Base-by-base conservation (phyloP, 176 grass and related monocot species). In the Alopecurus myosuroides region DNA sequence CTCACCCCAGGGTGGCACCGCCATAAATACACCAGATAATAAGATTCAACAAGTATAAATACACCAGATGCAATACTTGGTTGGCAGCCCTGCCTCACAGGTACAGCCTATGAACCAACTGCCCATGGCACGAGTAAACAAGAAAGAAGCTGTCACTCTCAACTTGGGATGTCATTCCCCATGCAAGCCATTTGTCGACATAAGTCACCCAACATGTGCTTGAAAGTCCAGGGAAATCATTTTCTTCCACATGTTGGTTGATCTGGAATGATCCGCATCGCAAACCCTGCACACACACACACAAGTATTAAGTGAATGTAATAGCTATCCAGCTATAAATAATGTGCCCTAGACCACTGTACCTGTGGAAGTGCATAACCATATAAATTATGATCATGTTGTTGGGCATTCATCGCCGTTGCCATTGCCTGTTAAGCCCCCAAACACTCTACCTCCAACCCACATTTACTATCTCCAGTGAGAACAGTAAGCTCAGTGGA, bases 251-350 rank as follows among this genome's bases (percentile, higher is more conserved):
- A 8, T 48, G 3, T 72, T 18, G 7, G n/a, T 53, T 62, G 51
- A 80, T 72, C 39, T 60, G 20, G 41, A 46, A 3, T 70, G 51
- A 19, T 64, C 35, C 15, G 30, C 28, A 13, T 62, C 11, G 6
- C 55, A 81, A 76, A 20, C 70, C 61, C 79, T 82, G 61, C 22
- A 87, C n/a, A 66, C 39, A 44, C 2, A n/a, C 31, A 23, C 9
- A 35, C 10, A 71, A 76, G 26, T 3, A 69, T 35, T 23, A 66
- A 80, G 26, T 78, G 44, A 40, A 58, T 3, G 14, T n/a, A 40
- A 41, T 41, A 18, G 18, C 52, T 28, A 50, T 9, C 45, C 68
- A 28, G 48, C 44, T 69, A 68, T 0, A 13, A 66, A 40, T 3
- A 77, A 17, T 67, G 2, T 20, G 34, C 1, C 17, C 25, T 36